Base-by-base conservation (phyloP, 441 rosid species). In the Arabidopsis hybrid region DNA sequence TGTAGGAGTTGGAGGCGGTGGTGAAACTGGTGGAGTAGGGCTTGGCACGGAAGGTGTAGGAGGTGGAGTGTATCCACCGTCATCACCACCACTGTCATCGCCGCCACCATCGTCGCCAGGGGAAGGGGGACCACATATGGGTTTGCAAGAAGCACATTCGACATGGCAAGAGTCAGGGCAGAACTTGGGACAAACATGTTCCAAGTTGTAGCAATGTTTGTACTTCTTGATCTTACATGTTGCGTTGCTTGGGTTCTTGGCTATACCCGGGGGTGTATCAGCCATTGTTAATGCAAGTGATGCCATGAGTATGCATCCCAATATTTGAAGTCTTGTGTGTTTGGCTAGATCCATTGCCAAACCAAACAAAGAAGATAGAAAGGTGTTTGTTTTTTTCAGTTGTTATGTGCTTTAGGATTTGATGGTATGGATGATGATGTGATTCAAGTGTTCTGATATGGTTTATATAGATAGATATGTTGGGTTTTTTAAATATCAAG, bases 81-180 rank as follows among this genome's bases (percentile, higher is more conserved):
- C 59, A 34, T 14, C 60, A 18, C 18, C 78, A 52, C 58, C 73
- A 10, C 31, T 71, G 2, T 35, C 67, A 0, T 40, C 67, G 29
- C 46, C 60, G n/a, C 35, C 55, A 6, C 46, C 66, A 1, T 73
- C 78, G 0, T 35, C 69, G 1, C 50, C 56, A 1, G 83, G 73
- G 47, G 72, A 67, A 42, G 32, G 29, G 78, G 77, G 71, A 17
- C 82, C 26, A 36, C 82, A 82, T 0, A 81, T 42, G 32, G 86
- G 85, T 69, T 79, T 82, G 81, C 89, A 88, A 61, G 88, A 88
- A 7, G 34, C 80, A 63, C 90, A 86, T 0, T 86, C 67, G 4
- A 84, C 87, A 1, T 76, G 81, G 69, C 92, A 86, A n/a, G 69
- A 32, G 53, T 80, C 74, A 8, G 88, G 90, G 59, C 85, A 85